These are phyloP conservation scores for Kandelia obovata DNA, from an alignment of 345 rosid species.

Conservation along the genomic window DNA sequence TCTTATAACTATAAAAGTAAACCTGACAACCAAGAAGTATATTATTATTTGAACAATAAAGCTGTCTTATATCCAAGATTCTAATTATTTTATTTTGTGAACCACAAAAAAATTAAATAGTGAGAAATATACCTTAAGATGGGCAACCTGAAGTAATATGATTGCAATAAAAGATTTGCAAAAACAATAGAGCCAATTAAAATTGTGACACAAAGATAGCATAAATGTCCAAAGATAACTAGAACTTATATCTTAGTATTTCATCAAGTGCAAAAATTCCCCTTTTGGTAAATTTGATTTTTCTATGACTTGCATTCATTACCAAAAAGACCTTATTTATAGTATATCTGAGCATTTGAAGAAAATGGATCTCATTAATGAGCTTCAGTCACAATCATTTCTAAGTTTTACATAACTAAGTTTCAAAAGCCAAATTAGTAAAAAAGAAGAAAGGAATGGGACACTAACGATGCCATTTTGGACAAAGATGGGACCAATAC, in stretches of 20 bases:
- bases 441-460: slow-evolving; percentile 16
- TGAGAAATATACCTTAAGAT: neutral
- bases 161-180: neutral
- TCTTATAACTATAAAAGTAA: slow-evolving; percentile 9
- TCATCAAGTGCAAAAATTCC: neutral
- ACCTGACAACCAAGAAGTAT: neutral
- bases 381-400: neutral
- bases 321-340: neutral
- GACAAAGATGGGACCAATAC: slow-evolving; percentile 11
- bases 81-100: neutral
- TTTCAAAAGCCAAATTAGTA: slow-evolving; percentile 10
- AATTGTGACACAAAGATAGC: neutral
- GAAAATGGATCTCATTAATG: slow-evolving; percentile 12
- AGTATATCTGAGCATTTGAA: slow-evolving; percentile 6
- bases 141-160: neutral
- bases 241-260: neutral
- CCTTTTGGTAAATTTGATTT: neutral
- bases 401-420: neutral
- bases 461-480: slow-evolving; percentile 9
- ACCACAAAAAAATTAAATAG: neutral
- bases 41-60: neutral
- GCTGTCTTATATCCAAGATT: neutral
- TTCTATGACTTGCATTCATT: slow-evolving; percentile 1
- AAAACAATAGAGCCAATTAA: neutral
- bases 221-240: neutral